Percentiles rank a stretch among this genome's conserved stretches.
phyloP scores from a whole-genome alignment of 352 stramenopile genomes.

The Phytophthora citrophthora region DNA sequence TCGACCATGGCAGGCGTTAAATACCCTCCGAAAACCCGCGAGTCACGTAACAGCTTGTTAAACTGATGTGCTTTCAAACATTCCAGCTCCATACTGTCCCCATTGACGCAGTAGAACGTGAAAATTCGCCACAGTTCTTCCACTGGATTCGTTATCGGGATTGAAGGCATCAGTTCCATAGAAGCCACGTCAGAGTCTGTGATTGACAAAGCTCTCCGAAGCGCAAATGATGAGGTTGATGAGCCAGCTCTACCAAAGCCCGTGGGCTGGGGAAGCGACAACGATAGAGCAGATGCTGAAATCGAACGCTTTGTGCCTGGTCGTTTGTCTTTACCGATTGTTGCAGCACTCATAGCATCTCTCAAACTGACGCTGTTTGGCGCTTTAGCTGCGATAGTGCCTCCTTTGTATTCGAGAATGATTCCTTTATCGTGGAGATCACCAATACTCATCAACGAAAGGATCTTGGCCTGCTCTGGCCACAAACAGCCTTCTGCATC shows the following conservation, averaged over 20 bases:
- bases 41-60: slow-evolving; percentile 71
- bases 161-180: not conserved
- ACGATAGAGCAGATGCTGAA: slow-evolving; percentile 20
- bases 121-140: slow-evolving; percentile 83
- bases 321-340: slow-evolving; percentile 17
- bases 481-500: slow-evolving; percentile 76
- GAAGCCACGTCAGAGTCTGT: slow-evolving; percentile 15
- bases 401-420: slow-evolving; percentile 58
- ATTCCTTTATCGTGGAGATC: slow-evolving; percentile 57
- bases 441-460: slow-evolving; percentile 62
- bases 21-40: slow-evolving; percentile 48
- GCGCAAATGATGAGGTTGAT: slow-evolving; percentile 3
- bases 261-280: slow-evolving; percentile 15
- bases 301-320: slow-evolving; percentile 15
- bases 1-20: slow-evolving; percentile 76
- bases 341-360: slow-evolving; percentile 22
- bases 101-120: slow-evolving; percentile 83
- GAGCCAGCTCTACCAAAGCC: slow-evolving; percentile 8
- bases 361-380: slow-evolving; percentile 30
- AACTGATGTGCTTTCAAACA: slow-evolving; percentile 80
- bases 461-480: slow-evolving; percentile 77
- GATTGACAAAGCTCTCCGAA: slow-evolving; percentile 16
- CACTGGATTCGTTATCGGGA: slow-evolving; percentile 39
- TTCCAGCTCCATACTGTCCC: slow-evolving; percentile 75
- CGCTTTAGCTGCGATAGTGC: slow-evolving; percentile 17